phyloP scores from a whole-genome alignment of 148 eudicot species.

The Rhododendron simsii region DNA sequence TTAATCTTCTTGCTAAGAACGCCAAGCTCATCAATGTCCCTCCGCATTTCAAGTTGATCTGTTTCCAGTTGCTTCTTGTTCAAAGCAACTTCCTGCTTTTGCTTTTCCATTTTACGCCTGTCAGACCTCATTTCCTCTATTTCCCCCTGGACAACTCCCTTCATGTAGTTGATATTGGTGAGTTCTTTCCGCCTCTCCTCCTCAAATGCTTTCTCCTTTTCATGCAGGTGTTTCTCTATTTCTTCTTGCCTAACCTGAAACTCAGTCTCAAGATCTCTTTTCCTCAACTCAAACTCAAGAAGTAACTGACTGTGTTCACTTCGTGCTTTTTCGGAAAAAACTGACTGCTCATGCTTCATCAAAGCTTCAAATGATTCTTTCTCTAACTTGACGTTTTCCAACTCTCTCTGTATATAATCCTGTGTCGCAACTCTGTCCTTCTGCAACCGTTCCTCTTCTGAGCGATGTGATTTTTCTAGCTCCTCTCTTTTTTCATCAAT shows the following conservation, averaged over 20 bases:
- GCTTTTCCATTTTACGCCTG: slow-evolving; percentile 50
- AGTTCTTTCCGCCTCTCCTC: slow-evolving; percentile 45
- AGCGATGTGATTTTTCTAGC: slow-evolving; percentile 38
- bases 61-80: slow-evolving; percentile 60
- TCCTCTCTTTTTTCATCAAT: slow-evolving; percentile 42
- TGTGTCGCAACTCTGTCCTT: slow-evolving; percentile 51
- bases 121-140: slow-evolving; percentile 49
- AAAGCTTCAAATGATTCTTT: slow-evolving; percentile 73
- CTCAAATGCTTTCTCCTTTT: slow-evolving; percentile 58
- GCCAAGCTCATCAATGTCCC: slow-evolving; percentile 64
- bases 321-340: slow-evolving; percentile 46
- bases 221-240: slow-evolving; percentile 44
- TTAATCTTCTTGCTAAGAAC: slow-evolving; percentile 64
- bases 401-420: slow-evolving; percentile 37
- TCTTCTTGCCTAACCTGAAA: slow-evolving; percentile 52
- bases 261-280: slow-evolving; percentile 45
- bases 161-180: slow-evolving; percentile 37
- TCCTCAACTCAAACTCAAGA: slow-evolving; percentile 57
- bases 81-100: slow-evolving; percentile 42
- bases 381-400: slow-evolving; percentile 47
- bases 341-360: slow-evolving; percentile 58
- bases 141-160: slow-evolving; percentile 42
- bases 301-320: slow-evolving; percentile 41
- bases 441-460: slow-evolving; percentile 55
- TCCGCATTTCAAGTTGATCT: slow-evolving; percentile 61